Evolutionary conservation across 176 grass and related monocot genomes (phyloP), one percentile per base, ranked within the genome.

Genomic region (Puya raimondii): DNA sequence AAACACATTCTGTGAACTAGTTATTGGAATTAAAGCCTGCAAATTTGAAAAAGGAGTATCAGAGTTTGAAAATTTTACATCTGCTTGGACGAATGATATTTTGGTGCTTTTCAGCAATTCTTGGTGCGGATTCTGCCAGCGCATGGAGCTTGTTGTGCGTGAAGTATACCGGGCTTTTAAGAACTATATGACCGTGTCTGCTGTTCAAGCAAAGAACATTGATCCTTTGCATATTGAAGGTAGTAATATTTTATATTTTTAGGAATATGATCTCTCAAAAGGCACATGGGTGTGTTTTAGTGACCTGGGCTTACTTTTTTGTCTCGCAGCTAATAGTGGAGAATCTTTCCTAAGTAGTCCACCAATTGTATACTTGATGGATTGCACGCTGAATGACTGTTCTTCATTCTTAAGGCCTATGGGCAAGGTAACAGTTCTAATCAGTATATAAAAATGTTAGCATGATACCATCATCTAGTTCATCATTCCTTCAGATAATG

Each of bases 61-160:
- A 20, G 68, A 68, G 50, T 65, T 63, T 33, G 73, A 82, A 80
- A 86, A 71, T 76, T 54, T 75, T 64, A 23, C 29, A 18, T 70
- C 73, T 73, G 79, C 76, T 71, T 96, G 92, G 92, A 89, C 83
- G 64, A 85, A 74, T 42, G 93, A 96, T 85, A 83, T 90, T 70
- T 67, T 96, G 81, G 93, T 96, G 71, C 77, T 96, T 70, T 90
- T 96, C 80, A 96, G 81, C 80, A 89, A 81, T 84, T 83, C 93
- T 48, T 96, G 93, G 93, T 96, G 93, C 73, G 93, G 93, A 63
- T 92, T 96, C 85, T 96, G 93, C 65, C 88, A 91, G 73, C 80
- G 84, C 73, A 83, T 85, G 81, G 89, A 92, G 23, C 64, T 92
- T 53, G 75, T 96, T 73, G 71, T 96, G 51, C 81, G 93, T 80